phyloP scores from a whole-genome alignment of 371 early-diverging fungal species.

The Zychaea mexicana region DNA sequence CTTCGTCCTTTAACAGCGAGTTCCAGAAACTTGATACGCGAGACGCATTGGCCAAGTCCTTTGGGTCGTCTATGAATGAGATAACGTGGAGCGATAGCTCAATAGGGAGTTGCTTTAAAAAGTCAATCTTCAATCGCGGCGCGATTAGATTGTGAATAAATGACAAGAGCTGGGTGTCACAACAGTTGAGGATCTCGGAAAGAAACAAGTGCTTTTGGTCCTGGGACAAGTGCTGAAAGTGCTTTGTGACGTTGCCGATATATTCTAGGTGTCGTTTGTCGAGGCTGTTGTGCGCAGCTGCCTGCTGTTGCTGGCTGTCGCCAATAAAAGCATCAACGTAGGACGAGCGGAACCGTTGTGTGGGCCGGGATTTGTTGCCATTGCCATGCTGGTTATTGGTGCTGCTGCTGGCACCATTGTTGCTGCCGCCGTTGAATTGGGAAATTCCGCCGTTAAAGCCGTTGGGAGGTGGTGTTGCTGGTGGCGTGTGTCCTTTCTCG shows the following conservation, averaged over 20 bases:
- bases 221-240: conserved; percentile 35
- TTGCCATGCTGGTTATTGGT: too few relatives aligned
- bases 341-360: conserved; percentile 12
- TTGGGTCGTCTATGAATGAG: conserved; percentile 66
- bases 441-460: not conserved
- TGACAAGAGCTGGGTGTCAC: conserved; percentile 58
- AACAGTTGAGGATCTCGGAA: conserved; percentile 55
- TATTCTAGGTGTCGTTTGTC: conserved; percentile 17
- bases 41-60: conserved; percentile 71
- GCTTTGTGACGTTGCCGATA: conserved; percentile 21
- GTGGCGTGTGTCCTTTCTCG: conserved; percentile 18
- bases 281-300: not conserved
- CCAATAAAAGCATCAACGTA: conserved; percentile 2
- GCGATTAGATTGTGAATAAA: conserved; percentile 58
- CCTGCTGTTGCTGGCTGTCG: not conserved
- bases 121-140: conserved; percentile 78
- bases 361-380: not conserved
- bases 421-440: conserved; percentile 1
- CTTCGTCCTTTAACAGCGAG: conserved; percentile 66
- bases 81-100: conserved; percentile 77
- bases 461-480: conserved; percentile 19
- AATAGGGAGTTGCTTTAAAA: conserved; percentile 72
- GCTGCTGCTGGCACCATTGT: not conserved
- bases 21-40: conserved; percentile 80
- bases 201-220: conserved; percentile 45